A percentile compares a stretch with the other conserved stretches of the same genome.
These are phyloP conservation scores for Paracoccidioides brasiliensis DNA, from an alignment of 2,329 filamentous ascomycete genomes.

Conservation along the genomic window DNA sequence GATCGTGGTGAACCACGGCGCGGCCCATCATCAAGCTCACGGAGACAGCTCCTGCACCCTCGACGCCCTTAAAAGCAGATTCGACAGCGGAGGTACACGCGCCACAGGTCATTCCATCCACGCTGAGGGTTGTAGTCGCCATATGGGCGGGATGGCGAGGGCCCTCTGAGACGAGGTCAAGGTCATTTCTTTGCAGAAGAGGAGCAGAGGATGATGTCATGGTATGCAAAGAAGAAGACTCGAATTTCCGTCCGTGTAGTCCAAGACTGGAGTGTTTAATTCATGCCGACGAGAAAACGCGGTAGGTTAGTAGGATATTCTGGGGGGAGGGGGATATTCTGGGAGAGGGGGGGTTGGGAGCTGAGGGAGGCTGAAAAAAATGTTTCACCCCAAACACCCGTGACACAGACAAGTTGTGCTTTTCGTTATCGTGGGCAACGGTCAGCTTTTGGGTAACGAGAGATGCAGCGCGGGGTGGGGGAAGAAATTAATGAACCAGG, in stretches of 20 bases:
- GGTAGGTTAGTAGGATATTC: neutral
- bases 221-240: neutral
- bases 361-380: neutral
- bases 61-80: constrained; percentile 69
- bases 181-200: constrained; percentile 8
- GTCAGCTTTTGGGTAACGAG: neutral
- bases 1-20: constrained; percentile 86
- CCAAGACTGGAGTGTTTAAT: neutral
- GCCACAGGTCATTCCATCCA: constrained; percentile 80
- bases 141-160: constrained; percentile 44
- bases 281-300: neutral
- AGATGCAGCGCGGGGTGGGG: constrained; percentile 2
- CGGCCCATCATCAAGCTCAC: constrained; percentile 91
- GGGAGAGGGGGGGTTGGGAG: too few species aligned
- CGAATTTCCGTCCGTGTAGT: neutral
- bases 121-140: constrained; percentile 80
- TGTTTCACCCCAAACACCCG: neutral
- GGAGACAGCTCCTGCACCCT: constrained; percentile 73
- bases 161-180: constrained; percentile 6
- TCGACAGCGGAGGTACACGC: constrained; percentile 94
- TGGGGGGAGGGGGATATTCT: neutral
- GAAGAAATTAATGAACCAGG: too few species aligned
- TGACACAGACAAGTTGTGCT: neutral
- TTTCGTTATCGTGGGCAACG: neutral
- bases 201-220: constrained; percentile 12